Evolutionary conservation across 1,139 yeast species (phyloP).

Genomic region (Saccharomyces hybrid): DNA sequence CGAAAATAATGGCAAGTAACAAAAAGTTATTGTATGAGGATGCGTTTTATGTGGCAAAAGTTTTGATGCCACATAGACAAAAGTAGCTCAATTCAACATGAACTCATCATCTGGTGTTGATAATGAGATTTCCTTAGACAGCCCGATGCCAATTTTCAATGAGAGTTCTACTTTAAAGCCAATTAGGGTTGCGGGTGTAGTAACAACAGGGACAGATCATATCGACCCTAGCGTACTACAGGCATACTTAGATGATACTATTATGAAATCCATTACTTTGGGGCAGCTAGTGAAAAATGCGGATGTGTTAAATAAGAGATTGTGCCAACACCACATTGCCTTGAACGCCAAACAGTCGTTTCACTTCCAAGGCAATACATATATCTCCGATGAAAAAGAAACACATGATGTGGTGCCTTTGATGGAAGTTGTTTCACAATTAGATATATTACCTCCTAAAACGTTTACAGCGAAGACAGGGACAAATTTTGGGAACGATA

Average conservation of each 20-base stretch:
- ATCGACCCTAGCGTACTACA: constrained; percentile 20
- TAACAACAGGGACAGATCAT: constrained; percentile 16
- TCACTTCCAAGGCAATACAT: background rate
- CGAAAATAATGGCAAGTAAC: background rate
- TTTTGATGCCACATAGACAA: background rate
- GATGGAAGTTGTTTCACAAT: constrained; percentile 46
- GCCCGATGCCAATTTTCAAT: background rate
- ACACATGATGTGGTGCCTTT: constrained; percentile 9
- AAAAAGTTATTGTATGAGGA: background rate
- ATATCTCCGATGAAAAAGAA: background rate
- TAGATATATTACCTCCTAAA: constrained; percentile 53
- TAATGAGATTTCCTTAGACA: background rate
- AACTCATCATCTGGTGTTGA: background rate
- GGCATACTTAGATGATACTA: constrained; percentile 25
- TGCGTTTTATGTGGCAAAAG: background rate
- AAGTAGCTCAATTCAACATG: background rate
- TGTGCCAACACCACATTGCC: constrained; percentile 24
- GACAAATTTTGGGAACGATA: constrained; percentile 79
- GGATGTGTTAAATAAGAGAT: constrained; percentile 21
- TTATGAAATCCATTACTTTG: constrained; percentile 22
- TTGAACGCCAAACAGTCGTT: constrained; percentile 17
- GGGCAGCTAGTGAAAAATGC: constrained; percentile 22
- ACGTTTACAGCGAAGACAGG: constrained; percentile 76
- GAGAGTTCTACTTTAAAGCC: constrained; percentile 11
- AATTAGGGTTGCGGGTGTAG: constrained; percentile 18